Evolutionary conservation across 768 basidiomycete species (phyloP), one percentile per base, ranked within the genome.

Genomic region (Termitomyces sp.): DNA sequence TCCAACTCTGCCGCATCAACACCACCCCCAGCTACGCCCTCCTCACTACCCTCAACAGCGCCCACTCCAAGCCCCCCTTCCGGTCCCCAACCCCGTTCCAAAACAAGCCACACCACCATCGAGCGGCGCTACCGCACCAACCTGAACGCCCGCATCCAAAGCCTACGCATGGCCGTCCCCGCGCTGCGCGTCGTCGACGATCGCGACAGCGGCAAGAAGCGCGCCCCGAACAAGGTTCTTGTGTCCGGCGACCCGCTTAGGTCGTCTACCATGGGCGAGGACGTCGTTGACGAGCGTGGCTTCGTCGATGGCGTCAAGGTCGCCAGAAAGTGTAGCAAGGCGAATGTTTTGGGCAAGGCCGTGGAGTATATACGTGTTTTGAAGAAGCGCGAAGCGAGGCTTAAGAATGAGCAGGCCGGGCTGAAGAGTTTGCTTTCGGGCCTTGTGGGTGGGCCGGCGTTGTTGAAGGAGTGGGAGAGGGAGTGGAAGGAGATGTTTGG

Each of bases 241-340:
- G 64, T 64, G 10, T 51, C 57, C 3, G 64, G 63, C 19, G 71
- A 74, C 38, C 54, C 68, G 34, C 68, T 76, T 51, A 74, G 76
- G 58, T 70, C 71, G 12, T 50, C 11, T 26, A 28, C 37, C 0
- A 3, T 22, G 2, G 59, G 58, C 11, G 69, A 77, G 6, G 86
- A 88, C 61, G 72, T 81, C 2, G 82, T 90, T n/a, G 90, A 93
- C 58, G 83, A 85, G 37, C 80, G 90, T 3, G 93, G 93, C 3
- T 93, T 87, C 60, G 87, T 93, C 2, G 93, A 95, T 62, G 93
- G 93, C n/a, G 90, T 95, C 65, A 89, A 88, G 67, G 87, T 93
- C 10, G 93, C 93, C 8, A 78, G 91, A 56, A 95, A 93, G 71
- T 90, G 90, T 68, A 89, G 87, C 70, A 95, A 95, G 65, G 91